Evolutionary conservation across 1,139 yeast genomes (phyloP).

Genomic region (Saccharomycopsis hybrid): DNA sequence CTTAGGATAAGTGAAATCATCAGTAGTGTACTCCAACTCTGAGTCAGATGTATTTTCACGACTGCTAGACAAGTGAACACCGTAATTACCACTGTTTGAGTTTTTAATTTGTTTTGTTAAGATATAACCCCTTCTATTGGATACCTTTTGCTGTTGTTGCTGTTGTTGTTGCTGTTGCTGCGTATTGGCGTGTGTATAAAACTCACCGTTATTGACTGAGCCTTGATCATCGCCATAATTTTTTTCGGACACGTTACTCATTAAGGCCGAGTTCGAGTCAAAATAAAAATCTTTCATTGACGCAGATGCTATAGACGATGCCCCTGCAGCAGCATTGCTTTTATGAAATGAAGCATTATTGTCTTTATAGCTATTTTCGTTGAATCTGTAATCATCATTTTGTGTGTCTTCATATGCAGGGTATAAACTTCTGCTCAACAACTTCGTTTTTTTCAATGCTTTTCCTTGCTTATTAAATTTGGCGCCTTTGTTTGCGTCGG

Average conservation of each 20-base stretch:
- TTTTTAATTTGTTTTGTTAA: too few species aligned
- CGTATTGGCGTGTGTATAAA: too few species aligned
- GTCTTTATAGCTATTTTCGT: not conserved
- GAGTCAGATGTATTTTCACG: constrained; percentile 19
- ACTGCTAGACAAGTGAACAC: constrained; percentile 7
- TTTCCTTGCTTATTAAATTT: constrained; percentile 12
- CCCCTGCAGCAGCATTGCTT: not conserved
- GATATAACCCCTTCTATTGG: too few species aligned
- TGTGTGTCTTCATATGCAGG: constrained; percentile 2
- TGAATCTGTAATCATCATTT: constrained; percentile 2
- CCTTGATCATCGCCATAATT: constrained; percentile 3
- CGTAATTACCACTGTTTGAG: too few species aligned
- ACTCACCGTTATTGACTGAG: not conserved
- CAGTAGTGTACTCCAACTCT: constrained; percentile 20
- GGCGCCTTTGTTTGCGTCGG: not conserved
- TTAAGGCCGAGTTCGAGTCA: constrained; percentile 8
- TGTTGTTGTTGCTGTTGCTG: too few species aligned
- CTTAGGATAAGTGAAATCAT: constrained; percentile 19
- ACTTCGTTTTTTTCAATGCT: constrained; percentile 6
- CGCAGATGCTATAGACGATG: constrained; percentile 10
- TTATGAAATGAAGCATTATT: not conserved
- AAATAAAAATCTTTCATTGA: constrained; percentile 9
- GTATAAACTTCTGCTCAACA: not conserved
- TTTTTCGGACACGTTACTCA: constrained; percentile 1
- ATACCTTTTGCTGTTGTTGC: too few species aligned